Evolutionary conservation across 495 filamentous ascomycete species (phyloP).

Genomic region (Lepraria neglecta): DNA sequence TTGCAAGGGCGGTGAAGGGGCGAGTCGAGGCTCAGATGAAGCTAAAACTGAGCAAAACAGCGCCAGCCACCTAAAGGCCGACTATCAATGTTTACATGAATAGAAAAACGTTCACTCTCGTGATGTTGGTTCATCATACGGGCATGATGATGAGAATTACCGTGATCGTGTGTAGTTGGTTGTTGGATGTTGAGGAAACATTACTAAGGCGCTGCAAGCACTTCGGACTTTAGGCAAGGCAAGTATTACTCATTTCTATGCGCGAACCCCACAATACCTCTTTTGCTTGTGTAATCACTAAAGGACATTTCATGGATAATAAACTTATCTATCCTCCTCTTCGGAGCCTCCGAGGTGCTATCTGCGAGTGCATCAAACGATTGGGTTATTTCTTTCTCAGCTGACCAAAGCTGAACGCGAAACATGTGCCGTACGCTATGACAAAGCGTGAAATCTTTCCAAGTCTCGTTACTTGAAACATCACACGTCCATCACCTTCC

Average conservation of each 20-base stretch:
- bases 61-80: slow-evolving; percentile 5
- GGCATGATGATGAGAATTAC: background rate
- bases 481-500: background rate
- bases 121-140: background rate
- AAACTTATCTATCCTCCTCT: accelerated
- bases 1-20: slow-evolving; percentile 7
- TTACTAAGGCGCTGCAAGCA: background rate
- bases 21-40: slow-evolving; percentile 11
- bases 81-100: background rate
- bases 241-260: background rate
- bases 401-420: slow-evolving; percentile 2
- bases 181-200: background rate
- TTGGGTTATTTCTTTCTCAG: background rate
- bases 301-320: background rate
- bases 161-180: background rate
- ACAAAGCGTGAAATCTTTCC: background rate
- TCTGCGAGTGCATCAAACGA: background rate
- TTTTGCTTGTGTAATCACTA: background rate
- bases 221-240: background rate
- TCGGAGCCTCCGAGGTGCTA: background rate
- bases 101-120: background rate
- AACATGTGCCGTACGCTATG: slow-evolving; percentile 6
- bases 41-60: background rate
- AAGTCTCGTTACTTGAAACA: background rate
- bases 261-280: background rate